These are phyloP conservation scores for Sugiyamaella chiloensis DNA, from an alignment of 805 yeast genomes.

Conservation along the genomic window DNA sequence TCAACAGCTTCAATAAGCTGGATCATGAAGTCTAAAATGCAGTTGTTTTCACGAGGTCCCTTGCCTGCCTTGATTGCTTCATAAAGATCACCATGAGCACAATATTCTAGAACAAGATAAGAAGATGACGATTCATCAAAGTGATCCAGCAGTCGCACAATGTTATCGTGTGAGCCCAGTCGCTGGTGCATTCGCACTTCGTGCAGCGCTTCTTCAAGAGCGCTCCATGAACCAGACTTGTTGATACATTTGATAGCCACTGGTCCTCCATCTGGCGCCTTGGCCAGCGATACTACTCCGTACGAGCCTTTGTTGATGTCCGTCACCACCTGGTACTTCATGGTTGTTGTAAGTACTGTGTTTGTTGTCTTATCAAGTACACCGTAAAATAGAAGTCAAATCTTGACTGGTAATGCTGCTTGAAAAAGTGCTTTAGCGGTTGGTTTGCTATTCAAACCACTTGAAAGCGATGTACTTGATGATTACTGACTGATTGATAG, in stretches of 20 bases:
- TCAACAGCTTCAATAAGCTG: constrained; percentile 77
- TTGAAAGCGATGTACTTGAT: too few relatives aligned
- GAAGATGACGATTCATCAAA: constrained; percentile 50
- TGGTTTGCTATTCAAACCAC: too few relatives aligned
- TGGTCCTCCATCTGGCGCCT: constrained; percentile 43
- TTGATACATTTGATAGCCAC: constrained; percentile 82
- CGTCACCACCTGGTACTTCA: constrained; percentile 59
- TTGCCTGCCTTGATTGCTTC: constrained; percentile 69
- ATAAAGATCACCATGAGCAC: constrained; percentile 81
- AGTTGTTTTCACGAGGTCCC: constrained; percentile 47
- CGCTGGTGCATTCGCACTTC: constrained; percentile 72
- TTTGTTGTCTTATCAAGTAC: too few relatives aligned
- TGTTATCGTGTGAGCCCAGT: constrained; percentile 76
- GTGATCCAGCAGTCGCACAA: constrained; percentile 72
- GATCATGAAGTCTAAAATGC: constrained; percentile 46
- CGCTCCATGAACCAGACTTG: constrained; percentile 11
- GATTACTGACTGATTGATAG: too few relatives aligned
- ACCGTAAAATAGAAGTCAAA: too few relatives aligned
- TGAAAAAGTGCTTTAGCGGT: too few relatives aligned
- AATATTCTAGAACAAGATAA: constrained; percentile 83
- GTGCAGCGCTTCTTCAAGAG: constrained; percentile 28
- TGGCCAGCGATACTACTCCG: constrained; percentile 86
- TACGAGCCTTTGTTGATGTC: constrained; percentile 85
- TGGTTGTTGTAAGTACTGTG: too few relatives aligned
- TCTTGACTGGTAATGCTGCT: too few relatives aligned